Conservation (phyloP, 202 grass and related monocot species). For the Panicum virgatum region DNA sequence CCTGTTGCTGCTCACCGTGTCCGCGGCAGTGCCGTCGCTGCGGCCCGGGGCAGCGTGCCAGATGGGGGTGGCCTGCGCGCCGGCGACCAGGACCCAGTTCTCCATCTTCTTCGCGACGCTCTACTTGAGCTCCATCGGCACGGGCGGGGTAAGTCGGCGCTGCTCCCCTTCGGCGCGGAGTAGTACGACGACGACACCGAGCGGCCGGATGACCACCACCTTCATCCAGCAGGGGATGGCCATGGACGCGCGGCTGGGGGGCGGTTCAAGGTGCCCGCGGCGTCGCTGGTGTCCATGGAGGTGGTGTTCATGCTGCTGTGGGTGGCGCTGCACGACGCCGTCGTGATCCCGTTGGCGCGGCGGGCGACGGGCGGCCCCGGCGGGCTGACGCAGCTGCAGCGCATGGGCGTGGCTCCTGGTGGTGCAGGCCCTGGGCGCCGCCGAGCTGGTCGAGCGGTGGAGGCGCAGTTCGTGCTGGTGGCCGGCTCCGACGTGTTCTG, state of each 20-base stretch:
- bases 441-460: conserved; percentile 65
- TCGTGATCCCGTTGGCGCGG: conserved; percentile 48
- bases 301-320: conserved; percentile 88
- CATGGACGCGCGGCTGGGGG: conserved; percentile 63
- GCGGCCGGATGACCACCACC: conserved; percentile 64
- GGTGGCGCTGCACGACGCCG: conserved; percentile 68
- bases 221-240: conserved; percentile 95
- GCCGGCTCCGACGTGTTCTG: conserved; percentile 85
- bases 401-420: conserved; percentile 86
- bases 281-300: conserved; percentile 74
- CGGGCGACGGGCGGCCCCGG: conserved; percentile 14
- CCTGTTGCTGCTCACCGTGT: conserved; percentile 68
- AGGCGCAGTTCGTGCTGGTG: conserved; percentile 70
- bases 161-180: conserved; percentile 91
- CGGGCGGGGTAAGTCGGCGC: conserved; percentile 81
- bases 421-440: conserved; percentile 57
- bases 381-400: conserved; percentile 75
- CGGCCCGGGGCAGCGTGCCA: conserved; percentile 51
- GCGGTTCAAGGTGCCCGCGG: conserved; percentile 59
- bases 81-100: conserved; percentile 58
- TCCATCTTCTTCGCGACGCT: conserved; percentile 69
- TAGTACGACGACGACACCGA: conserved; percentile 70
- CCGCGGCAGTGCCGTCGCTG: conserved; percentile 59
- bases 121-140: conserved; percentile 80
- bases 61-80: conserved; percentile 42